Percentiles rank a stretch among this genome's conserved stretches.
Evolutionary conservation across 2,329 filamentous ascomycete species (phyloP).

Genomic region (Didymella pinodella): DNA sequence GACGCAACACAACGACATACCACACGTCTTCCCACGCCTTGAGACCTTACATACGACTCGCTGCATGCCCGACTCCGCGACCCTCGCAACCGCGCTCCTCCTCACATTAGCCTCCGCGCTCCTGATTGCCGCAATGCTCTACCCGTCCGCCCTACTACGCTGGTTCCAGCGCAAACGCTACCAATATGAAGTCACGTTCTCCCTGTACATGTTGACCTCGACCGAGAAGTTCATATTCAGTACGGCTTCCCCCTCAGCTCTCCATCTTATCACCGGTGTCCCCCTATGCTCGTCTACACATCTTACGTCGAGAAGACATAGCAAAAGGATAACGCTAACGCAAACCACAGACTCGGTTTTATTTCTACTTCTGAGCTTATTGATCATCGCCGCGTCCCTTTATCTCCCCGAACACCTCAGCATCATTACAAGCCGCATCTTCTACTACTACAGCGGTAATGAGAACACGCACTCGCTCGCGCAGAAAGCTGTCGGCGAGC

Average conservation of each 20-base stretch:
- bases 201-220: conserved; percentile 95
- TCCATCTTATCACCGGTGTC: not conserved
- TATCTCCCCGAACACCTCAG: conserved; percentile 93
- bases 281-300: not conserved
- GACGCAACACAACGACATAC: conserved; percentile 1
- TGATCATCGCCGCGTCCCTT: conserved; percentile 83
- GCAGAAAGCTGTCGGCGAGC: conserved; percentile 18
- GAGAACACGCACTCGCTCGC: conserved; percentile 47
- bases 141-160: conserved; percentile 68
- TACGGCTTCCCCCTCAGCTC: conserved; percentile 57
- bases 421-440: conserved; percentile 82
- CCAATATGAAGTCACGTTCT: conserved; percentile 97
- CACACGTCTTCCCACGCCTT: no score
- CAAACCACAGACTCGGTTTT: conserved; percentile 76
- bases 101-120: conserved; percentile 50
- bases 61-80: conserved; percentile 45
- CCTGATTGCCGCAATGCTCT: conserved; percentile 55
- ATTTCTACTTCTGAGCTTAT: conserved; percentile 87
- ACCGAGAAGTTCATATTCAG: conserved; percentile 98
- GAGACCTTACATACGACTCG: not conserved
- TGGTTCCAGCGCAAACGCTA: conserved; percentile 97
- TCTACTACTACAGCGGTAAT: conserved; percentile 95
- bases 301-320: no score
- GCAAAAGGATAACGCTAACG: not conserved
- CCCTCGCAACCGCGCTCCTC: conserved; percentile 47